Base-by-base conservation (phyloP, 2,329 filamentous ascomycete genomes). In the Nannizziopsis barbatae region DNA sequence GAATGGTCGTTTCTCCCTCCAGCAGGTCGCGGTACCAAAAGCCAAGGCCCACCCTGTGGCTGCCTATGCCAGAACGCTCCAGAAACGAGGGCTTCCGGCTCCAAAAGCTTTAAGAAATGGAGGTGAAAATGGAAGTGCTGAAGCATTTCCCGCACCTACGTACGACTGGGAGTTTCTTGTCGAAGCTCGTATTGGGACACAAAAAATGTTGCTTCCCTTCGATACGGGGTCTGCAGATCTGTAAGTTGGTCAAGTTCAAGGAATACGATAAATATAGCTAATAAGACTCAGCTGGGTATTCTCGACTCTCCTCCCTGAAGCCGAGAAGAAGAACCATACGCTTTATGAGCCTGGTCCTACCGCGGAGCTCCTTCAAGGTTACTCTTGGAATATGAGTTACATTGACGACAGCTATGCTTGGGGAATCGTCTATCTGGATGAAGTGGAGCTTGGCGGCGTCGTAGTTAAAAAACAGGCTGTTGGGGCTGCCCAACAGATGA, bases 201-300 rank as follows among this genome's bases (percentile, higher is more conserved):
- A 27, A 27, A 7, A 27, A 27, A 27, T 27, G 3, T 4, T 27
- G 22, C 22, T 27, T 27, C 22, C 22, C 22, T 75, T 88, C 51
- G 84, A 88, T 55, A 88, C 84, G 11, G 81, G 72, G 53, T 82
- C 71, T 53, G 72, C 79, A 37, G 81, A 84, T 65, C 75, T 84
- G 81, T 79, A 64, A 68, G 75, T 67, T 3, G 22, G 7, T 3
- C 22, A 27, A 27, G 22, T 4, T 27, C 22, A 3, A 27, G 22
- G 7, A 7, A 7, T 6, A 15, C 32, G 7, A 27, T 27, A 3
- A 27, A 43, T 18, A 11, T 11, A 15, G 27, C 22, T 30, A 39
- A 2, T 20, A 22, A 0, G 15, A 15, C 38, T 31, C 49, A 79
- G 76, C 42, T 92, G 75, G 75, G 83, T 78, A 37, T 83, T 82